Evolutionary conservation across 345 rosid genomes (phyloP).

Genomic region (Syzygium aqueum): DNA sequence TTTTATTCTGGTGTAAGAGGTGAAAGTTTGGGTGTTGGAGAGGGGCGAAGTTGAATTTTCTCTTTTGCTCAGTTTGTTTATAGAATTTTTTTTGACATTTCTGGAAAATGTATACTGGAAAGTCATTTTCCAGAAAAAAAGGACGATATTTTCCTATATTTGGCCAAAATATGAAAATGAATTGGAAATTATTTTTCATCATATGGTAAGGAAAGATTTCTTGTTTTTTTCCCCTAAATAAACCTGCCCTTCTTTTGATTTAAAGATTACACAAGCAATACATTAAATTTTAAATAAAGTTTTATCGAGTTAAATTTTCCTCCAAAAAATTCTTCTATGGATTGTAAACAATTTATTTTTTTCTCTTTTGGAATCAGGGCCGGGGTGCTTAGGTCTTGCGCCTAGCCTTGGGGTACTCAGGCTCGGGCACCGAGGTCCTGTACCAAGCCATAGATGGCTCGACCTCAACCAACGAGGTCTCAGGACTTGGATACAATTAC

Average conservation of each 20-base stretch:
- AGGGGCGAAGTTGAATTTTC: background rate
- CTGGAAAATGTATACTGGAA: background rate
- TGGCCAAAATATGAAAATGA: background rate
- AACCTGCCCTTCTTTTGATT: background rate
- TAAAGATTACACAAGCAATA: background rate
- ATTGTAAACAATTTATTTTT: background rate
- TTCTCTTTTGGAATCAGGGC: background rate
- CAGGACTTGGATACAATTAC: background rate
- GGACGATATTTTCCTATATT: background rate
- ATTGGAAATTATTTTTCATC: background rate
- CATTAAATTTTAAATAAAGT: background rate
- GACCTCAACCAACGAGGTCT: background rate
- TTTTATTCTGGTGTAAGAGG: background rate
- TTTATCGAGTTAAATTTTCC: background rate
- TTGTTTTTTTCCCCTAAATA: background rate
- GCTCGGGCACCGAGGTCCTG: background rate
- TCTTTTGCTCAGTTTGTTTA: background rate
- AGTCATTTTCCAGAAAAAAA: background rate
- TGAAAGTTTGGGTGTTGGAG: background rate
- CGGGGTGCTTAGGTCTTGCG: background rate
- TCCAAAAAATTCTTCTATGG: background rate
- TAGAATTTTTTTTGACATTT: background rate
- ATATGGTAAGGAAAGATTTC: background rate
- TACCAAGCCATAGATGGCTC: background rate
- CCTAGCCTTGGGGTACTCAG: background rate